Evolutionary conservation across 2,329 filamentous ascomycete genomes (phyloP).

Genomic region (Clonostachys byssicola): DNA sequence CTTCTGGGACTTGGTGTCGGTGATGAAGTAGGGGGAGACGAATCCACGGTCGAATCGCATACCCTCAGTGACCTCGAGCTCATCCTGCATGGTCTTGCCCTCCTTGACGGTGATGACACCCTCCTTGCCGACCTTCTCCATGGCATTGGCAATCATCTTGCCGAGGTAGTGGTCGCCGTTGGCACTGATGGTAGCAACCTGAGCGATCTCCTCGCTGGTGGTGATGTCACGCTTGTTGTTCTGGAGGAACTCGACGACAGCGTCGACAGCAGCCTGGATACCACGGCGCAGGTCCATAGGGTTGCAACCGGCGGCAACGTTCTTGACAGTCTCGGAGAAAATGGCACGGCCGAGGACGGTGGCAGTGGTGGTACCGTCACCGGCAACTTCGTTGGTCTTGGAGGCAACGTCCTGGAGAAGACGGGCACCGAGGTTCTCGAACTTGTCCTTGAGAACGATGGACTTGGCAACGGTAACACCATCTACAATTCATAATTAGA

Average conservation of each 20-base stretch:
- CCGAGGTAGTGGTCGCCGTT: slow-evolving; percentile 96
- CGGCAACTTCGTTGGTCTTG: slow-evolving; percentile 98
- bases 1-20: slow-evolving; percentile 97
- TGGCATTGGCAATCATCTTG: slow-evolving; percentile 92
- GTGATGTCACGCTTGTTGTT: slow-evolving; percentile 98
- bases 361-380: slow-evolving; percentile 97
- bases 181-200: slow-evolving; percentile 96
- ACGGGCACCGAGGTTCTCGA: slow-evolving; percentile 97
- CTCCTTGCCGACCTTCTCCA: slow-evolving; percentile 99
- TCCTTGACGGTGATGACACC: slow-evolving; percentile 99
- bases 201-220: slow-evolving; percentile 92
- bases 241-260: slow-evolving; percentile 90
- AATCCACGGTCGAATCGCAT: slow-evolving; percentile 99
- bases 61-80: slow-evolving; percentile 98
- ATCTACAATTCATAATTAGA: slow-evolving; percentile 42
- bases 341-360: slow-evolving; percentile 96
- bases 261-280: slow-evolving; percentile 93
- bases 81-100: slow-evolving; percentile 96
- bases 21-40: slow-evolving; percentile 99
- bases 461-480: slow-evolving; percentile 88
- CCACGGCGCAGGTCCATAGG: slow-evolving; percentile 97
- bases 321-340: slow-evolving; percentile 99
- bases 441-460: slow-evolving; percentile 94
- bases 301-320: slow-evolving; percentile 98
- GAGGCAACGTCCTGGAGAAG: slow-evolving; percentile 96